Conservation (phyloP, 345 rosid genomes). For the Gynandropsis gynandra region DNA sequence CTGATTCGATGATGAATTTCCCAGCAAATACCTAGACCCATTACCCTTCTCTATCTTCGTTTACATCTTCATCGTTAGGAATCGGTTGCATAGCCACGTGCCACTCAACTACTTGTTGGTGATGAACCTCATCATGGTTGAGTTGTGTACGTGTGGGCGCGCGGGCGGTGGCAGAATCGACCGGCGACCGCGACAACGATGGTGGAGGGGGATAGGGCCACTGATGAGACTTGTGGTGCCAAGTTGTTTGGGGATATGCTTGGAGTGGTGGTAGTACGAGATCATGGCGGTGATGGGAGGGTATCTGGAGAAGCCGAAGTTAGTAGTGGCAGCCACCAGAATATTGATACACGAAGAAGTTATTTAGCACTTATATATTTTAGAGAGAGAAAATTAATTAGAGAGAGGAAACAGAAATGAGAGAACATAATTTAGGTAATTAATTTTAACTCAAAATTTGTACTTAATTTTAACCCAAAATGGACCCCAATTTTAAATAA, state of each 20-base stretch:
- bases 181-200: conserved; percentile 33
- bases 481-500: no score
- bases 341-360: conserved; percentile 86
- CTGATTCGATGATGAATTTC: conserved; percentile 29
- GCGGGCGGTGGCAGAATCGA: conserved; percentile 48
- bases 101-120: conserved; percentile 71
- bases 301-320: conserved; percentile 72
- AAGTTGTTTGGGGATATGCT: conserved; percentile 88
- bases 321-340: conserved; percentile 91
- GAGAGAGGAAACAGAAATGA: no score
- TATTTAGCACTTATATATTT: no score
- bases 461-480: no score
- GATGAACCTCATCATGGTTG: conserved; percentile 74
- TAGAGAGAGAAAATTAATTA: no score
- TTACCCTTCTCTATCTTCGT: conserved; percentile 22
- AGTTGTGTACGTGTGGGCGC: conserved; percentile 56
- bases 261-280: conserved; percentile 99
- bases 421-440: no score
- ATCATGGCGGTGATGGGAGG: conserved; percentile 84
- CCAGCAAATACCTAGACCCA: conserved; percentile 4
- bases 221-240: conserved; percentile 81
- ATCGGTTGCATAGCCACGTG: conserved; percentile 45
- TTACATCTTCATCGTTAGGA: neutral
- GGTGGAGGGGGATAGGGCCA: conserved; percentile 59
- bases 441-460: no score